Percentiles rank a stretch among this genome's conserved stretches.
phyloP scores from a whole-genome alignment of 1,139 yeast genomes.

The Blastobotrys apis region DNA sequence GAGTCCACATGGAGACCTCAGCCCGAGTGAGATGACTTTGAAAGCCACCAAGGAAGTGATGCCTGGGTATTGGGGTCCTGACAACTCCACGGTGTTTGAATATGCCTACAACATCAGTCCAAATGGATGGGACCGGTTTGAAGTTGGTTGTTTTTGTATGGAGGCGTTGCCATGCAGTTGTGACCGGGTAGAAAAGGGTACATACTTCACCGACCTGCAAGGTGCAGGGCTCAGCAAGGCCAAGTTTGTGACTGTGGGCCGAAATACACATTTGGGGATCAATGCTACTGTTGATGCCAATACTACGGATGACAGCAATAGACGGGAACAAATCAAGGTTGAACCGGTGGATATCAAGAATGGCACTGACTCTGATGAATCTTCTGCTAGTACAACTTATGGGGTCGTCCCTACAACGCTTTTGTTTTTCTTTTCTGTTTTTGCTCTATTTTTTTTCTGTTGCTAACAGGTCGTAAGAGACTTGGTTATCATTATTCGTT shows the following conservation, averaged over 20 bases:
- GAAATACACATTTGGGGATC: slow-evolving; percentile 10
- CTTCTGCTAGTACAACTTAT: background rate
- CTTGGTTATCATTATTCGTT: too few relatives aligned
- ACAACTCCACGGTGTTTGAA: slow-evolving; percentile 2
- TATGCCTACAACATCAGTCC: slow-evolving; percentile 12
- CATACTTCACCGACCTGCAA: slow-evolving; percentile 9
- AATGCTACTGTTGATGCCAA: slow-evolving; percentile 9
- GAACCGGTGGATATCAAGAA: background rate
- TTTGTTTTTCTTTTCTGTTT: background rate
- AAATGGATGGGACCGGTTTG: slow-evolving; percentile 8
- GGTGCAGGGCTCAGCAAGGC: slow-evolving; percentile 1
- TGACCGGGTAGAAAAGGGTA: slow-evolving; percentile 5
- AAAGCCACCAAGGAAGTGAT: slow-evolving; percentile 1
- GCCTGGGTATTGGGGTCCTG: slow-evolving; percentile 11
- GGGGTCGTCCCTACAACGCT: background rate
- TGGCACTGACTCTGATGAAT: background rate
- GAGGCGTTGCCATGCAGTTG: slow-evolving; percentile 8
- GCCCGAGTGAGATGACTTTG: slow-evolving; percentile 6
- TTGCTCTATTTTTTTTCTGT: too few relatives aligned
- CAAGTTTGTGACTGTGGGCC: slow-evolving; percentile 1
- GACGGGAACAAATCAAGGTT: background rate
- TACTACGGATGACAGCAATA: background rate
- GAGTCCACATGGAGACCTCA: slow-evolving; percentile 6
- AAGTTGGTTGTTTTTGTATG: slow-evolving; percentile 14
- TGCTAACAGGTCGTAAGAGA: too few relatives aligned